A percentile compares a stretch with the other conserved stretches of the same genome.
Conservation (phyloP, 139 green algal genomes). For the Chlorella sp. region DNA sequence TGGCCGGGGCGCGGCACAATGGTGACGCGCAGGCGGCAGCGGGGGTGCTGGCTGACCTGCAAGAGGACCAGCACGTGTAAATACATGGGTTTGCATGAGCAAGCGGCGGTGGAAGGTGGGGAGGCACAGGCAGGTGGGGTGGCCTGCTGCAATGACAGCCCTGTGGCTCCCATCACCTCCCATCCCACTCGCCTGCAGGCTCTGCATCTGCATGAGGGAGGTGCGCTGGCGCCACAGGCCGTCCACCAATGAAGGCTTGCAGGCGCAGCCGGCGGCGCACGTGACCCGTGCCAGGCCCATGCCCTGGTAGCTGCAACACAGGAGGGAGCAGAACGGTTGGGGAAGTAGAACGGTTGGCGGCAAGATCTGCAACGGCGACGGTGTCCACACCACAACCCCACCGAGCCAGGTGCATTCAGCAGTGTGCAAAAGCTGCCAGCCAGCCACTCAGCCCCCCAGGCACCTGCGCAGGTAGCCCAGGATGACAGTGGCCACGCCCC, state of each 20-base stretch:
- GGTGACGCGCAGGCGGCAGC: not conserved
- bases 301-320: slow-evolving; percentile 11
- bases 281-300: slow-evolving; percentile 5
- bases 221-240: not conserved
- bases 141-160: not conserved
- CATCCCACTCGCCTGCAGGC: not conserved
- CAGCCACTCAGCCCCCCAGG: too few species aligned
- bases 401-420: too few species aligned
- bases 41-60: slow-evolving; percentile 15
- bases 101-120: not conserved
- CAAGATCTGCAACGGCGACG: too few species aligned
- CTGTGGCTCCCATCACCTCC: not conserved
- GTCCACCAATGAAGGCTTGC: not conserved
- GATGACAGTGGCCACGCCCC: not conserved
- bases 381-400: too few species aligned
- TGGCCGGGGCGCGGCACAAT: not conserved
- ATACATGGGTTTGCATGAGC: too few species aligned
- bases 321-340: too few species aligned
- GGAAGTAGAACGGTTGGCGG: too few species aligned
- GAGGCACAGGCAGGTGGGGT: not conserved
- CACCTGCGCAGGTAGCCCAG: slow-evolving; percentile 19
- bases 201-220: slow-evolving; percentile 13
- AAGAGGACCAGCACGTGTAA: not conserved
- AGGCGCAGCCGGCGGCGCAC: slow-evolving; percentile 15
- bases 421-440: too few species aligned